A percentile compares a stretch with the other conserved stretches of the same genome.
Conservation (phyloP, 1,139 yeast genomes). For the Hemisphaericaspora xylofermentans region DNA sequence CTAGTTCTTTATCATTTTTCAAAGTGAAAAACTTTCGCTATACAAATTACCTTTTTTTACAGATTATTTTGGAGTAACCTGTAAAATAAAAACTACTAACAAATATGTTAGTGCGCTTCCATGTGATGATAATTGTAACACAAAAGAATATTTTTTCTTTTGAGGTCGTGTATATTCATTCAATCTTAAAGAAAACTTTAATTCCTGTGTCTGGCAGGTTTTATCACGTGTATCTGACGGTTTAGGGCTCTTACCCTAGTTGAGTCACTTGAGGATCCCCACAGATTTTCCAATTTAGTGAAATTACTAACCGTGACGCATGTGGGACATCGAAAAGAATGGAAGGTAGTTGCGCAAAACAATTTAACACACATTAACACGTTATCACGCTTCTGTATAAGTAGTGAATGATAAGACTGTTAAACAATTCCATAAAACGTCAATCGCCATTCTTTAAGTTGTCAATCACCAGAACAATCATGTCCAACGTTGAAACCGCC, state of each 20-base stretch:
- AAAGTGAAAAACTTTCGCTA: conserved; percentile 11
- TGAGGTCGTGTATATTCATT: background rate
- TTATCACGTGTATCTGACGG: background rate
- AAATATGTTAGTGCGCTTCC: background rate
- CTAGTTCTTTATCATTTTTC: conserved; percentile 6
- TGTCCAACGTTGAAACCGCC: conserved; percentile 53
- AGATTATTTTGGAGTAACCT: conserved; percentile 8
- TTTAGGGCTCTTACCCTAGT: conserved; percentile 1
- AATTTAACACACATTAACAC: conserved; percentile 1
- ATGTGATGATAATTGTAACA: background rate
- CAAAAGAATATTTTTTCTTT: background rate
- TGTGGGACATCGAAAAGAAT: background rate
- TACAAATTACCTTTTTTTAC: conserved; percentile 10
- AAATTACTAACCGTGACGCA: background rate
- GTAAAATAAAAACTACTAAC: conserved; percentile 5
- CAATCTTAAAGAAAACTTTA: background rate
- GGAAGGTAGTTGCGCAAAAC: conserved; percentile 7
- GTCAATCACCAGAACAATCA: background rate
- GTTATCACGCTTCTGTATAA: background rate
- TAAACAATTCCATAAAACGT: background rate
- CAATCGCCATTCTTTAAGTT: background rate
- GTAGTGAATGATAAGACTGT: background rate
- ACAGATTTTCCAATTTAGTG: background rate
- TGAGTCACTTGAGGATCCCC: background rate
- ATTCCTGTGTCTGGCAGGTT: background rate